Conservation (phyloP, 768 basidiomycete genomes). For the Tremella yokohamensis region DNA sequence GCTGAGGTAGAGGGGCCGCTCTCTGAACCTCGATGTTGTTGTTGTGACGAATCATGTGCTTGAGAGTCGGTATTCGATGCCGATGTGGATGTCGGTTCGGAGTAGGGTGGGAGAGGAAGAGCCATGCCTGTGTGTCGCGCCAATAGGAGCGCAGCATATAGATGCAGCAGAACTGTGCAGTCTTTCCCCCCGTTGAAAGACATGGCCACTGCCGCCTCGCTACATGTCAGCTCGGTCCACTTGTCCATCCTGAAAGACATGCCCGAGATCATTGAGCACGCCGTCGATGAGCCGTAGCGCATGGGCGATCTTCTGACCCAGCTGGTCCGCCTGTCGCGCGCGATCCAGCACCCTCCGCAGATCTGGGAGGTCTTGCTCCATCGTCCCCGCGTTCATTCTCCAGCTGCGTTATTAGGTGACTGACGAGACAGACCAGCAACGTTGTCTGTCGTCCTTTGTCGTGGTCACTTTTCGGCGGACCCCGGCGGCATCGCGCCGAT, state of each 20-base stretch:
- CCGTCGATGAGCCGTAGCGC: constrained; percentile 77
- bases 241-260: constrained; percentile 50
- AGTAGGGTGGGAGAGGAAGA: background rate
- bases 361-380: background rate
- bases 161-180: constrained; percentile 87
- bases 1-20: constrained; percentile 37
- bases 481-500: no score
- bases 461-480: no score
- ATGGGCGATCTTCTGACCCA: constrained; percentile 58
- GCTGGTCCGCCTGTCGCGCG: constrained; percentile 20
- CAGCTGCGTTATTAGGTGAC: no score
- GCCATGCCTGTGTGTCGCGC: constrained; percentile 20
- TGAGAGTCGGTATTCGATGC: background rate
- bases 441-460: no score
- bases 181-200: constrained; percentile 99
- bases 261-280: constrained; percentile 77
- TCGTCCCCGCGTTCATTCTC: no score
- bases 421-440: no score
- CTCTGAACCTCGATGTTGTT: no score
- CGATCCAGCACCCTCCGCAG: constrained; percentile 33
- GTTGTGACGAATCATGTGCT: background rate
- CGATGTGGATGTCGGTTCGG: no score
- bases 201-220: constrained; percentile 69
- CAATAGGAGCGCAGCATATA: constrained; percentile 70
- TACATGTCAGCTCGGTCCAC: constrained; percentile 5